Conservation (phyloP, 2,329 filamentous ascomycete genomes). For the Pyrenochaeta sp. region DNA sequence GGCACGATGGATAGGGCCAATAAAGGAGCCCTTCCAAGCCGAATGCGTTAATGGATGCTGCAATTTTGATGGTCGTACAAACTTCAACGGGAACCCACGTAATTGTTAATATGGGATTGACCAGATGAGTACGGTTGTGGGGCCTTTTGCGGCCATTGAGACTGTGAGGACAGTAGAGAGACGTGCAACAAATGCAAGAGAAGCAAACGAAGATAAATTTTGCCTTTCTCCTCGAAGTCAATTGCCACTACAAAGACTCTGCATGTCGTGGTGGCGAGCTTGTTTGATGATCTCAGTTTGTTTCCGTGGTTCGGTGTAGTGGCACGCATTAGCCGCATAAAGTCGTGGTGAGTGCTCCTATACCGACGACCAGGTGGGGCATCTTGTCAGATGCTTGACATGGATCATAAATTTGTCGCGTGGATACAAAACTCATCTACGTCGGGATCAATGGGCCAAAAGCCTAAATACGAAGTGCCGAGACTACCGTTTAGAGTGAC, state of each 20-base stretch:
- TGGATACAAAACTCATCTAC: slow-evolving; percentile 18
- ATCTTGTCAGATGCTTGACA: slow-evolving; percentile 5
- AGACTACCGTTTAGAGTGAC: slow-evolving; percentile 2
- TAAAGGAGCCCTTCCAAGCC: slow-evolving; percentile 17
- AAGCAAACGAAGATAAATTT: background rate
- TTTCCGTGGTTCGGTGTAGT: slow-evolving; percentile 1
- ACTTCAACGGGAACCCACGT: slow-evolving; percentile 8
- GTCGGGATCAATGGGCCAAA: slow-evolving; percentile 13
- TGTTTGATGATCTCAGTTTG: background rate
- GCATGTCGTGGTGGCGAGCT: background rate
- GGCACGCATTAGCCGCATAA: slow-evolving; percentile 1
- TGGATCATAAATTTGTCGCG: slow-evolving; percentile 3
- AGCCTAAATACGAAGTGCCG: slow-evolving; percentile 20
- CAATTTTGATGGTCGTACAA: slow-evolving; percentile 16
- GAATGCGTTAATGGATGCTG: slow-evolving; percentile 8
- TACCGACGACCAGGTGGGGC: slow-evolving; percentile 27
- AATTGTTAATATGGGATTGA: slow-evolving; percentile 33
- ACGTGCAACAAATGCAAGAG: background rate
- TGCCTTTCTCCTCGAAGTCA: background rate
- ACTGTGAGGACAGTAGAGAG: background rate
- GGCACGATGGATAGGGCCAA: slow-evolving; percentile 11
- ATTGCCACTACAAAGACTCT: background rate
- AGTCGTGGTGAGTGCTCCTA: background rate
- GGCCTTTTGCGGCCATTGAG: slow-evolving; percentile 4
- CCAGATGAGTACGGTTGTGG: slow-evolving; percentile 13